Percentiles rank a stretch among this genome's conserved stretches.
phyloP scores from a whole-genome alignment of 176 grass and related monocot genomes.

The Oryza australiensis region DNA sequence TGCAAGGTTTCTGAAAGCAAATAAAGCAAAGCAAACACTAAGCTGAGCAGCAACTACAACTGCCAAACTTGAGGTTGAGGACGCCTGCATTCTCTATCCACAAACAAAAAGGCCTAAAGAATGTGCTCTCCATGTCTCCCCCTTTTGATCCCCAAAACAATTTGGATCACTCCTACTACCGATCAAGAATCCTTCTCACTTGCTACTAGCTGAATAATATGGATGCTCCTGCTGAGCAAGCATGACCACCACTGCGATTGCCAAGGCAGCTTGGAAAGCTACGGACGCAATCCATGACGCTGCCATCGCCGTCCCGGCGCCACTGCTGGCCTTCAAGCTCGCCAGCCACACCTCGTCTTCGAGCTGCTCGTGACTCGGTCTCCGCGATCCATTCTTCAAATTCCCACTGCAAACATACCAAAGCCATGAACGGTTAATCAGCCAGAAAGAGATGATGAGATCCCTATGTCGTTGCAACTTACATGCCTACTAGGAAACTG shows the following conservation, averaged over 20 bases:
- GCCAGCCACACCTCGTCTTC: conserved; percentile 77
- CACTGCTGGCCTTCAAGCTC: conserved; percentile 49
- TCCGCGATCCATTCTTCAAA: conserved; percentile 43
- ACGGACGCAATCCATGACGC: not conserved
- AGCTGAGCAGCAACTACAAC: not conserved
- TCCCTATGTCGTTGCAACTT: conserved; percentile 2
- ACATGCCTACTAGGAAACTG: conserved; percentile 19
- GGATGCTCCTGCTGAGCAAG: conserved; percentile 39
- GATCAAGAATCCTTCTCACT: conserved; percentile 30
- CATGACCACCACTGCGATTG: conserved; percentile 25
- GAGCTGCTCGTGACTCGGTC: conserved; percentile 65
- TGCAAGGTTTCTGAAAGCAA: not conserved
- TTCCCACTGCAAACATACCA: conserved; percentile 44
- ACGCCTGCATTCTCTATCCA: conserved; percentile 22
- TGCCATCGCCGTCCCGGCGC: not conserved
- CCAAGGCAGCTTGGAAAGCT: conserved; percentile 32
- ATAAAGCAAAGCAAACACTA: conserved; percentile 3
- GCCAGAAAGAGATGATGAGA: not conserved
- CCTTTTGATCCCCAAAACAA: conserved; percentile 35
- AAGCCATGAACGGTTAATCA: not conserved
- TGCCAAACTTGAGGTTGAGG: conserved; percentile 13
- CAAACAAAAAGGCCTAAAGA: conserved; percentile 39
- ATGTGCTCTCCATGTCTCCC: conserved; percentile 22
- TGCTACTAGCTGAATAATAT: not conserved
- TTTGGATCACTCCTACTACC: conserved; percentile 22